Evolutionary conservation across 2,329 filamentous ascomycete species (phyloP).

Genomic region (Daldinia eschscholtzii): DNA sequence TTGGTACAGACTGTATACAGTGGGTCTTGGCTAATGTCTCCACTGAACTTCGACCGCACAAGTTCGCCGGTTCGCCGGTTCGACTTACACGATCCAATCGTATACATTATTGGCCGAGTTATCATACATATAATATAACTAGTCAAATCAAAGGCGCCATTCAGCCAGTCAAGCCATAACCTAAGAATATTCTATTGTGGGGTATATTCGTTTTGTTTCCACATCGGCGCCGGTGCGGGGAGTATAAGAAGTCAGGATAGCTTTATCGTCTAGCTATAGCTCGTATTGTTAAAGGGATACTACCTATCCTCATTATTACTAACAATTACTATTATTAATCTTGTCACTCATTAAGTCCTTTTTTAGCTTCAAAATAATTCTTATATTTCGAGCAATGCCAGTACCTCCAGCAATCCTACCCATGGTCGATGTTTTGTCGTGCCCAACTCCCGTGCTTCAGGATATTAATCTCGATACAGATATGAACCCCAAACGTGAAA

Average conservation of each 20-base stretch:
- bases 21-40: background rate
- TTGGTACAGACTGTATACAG: background rate
- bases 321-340: background rate
- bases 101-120: background rate
- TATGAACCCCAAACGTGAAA: slow-evolving; percentile 25
- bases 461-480: slow-evolving; percentile 16
- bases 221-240: slow-evolving; percentile 3
- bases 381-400: background rate
- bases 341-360: background rate
- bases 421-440: slow-evolving; percentile 18
- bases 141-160: background rate
- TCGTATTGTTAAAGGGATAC: background rate
- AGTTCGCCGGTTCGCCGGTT: no score
- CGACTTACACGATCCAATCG: slow-evolving; percentile 4
- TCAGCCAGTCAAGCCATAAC: background rate
- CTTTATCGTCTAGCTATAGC: background rate
- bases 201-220: background rate
- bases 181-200: background rate
- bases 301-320: background rate
- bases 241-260: background rate
- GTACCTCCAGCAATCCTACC: background rate
- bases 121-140: no score
- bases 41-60: background rate
- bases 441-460: slow-evolving; percentile 19
- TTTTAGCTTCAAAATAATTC: background rate